Conservation (phyloP, 805 yeast species). For the Metschnikowia corniflorae region DNA sequence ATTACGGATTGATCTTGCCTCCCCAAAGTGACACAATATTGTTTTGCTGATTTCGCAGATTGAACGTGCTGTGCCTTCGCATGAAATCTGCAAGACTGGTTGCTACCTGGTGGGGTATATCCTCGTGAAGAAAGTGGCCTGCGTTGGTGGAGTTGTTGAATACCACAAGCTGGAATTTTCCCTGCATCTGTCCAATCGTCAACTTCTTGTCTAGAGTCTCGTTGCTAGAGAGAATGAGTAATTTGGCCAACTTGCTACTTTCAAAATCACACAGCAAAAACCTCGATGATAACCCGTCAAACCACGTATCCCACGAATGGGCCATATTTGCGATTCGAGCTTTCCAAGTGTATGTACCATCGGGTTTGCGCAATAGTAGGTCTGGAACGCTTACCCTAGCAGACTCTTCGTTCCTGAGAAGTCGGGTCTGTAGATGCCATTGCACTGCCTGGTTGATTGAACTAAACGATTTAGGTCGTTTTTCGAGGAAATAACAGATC, state of each 20-base stretch:
- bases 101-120: slow-evolving; percentile 68
- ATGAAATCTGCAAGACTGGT: slow-evolving; percentile 48
- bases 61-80: slow-evolving; percentile 41
- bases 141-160: slow-evolving; percentile 51
- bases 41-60: slow-evolving; percentile 27
- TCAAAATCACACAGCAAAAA: slow-evolving; percentile 34
- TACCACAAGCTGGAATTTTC: slow-evolving; percentile 85
- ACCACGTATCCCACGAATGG: slow-evolving; percentile 83
- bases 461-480: slow-evolving; percentile 61
- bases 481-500: slow-evolving; percentile 63
- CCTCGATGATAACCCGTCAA: slow-evolving; percentile 55
- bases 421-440: slow-evolving; percentile 68
- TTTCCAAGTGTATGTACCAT: slow-evolving; percentile 49
- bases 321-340: slow-evolving; percentile 60
- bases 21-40: slow-evolving; percentile 40
- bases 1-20: slow-evolving; percentile 17
- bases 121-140: slow-evolving; percentile 97
- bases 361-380: slow-evolving; percentile 34
- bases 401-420: slow-evolving; percentile 54
- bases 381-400: slow-evolving; percentile 81
- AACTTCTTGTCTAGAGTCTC: slow-evolving; percentile 82
- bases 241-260: slow-evolving; percentile 43
- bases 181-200: slow-evolving; percentile 98
- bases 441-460: slow-evolving; percentile 59
- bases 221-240: slow-evolving; percentile 81